Conservation (phyloP, 805 yeast species). For the Saturnispora ahearnii region DNA sequence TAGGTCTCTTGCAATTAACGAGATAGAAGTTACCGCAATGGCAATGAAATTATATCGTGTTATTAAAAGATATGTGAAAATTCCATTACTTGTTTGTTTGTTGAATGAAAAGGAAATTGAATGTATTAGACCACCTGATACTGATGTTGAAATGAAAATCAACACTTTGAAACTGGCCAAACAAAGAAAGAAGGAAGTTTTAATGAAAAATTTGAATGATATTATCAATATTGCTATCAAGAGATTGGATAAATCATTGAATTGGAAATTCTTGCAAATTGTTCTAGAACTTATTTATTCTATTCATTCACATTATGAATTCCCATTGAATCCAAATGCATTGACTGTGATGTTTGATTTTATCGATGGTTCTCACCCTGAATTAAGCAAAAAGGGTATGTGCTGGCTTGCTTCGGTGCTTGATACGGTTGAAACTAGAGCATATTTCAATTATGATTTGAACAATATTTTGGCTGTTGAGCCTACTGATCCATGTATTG, state of each 20-base stretch:
- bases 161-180: constrained; percentile 52
- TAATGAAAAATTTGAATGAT: constrained; percentile 32
- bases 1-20: constrained; percentile 47
- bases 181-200: constrained; percentile 40
- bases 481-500: constrained; percentile 24
- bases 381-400: constrained; percentile 48
- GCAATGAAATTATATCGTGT: constrained; percentile 46
- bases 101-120: constrained; percentile 37
- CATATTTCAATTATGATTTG: constrained; percentile 31
- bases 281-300: constrained; percentile 42
- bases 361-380: constrained; percentile 60
- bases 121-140: constrained; percentile 53
- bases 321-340: constrained; percentile 32
- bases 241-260: constrained; percentile 21
- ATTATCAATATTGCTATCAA: constrained; percentile 33
- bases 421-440: constrained; percentile 21
- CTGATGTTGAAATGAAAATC: constrained; percentile 44
- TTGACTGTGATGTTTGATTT: constrained; percentile 37
- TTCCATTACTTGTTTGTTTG: constrained; percentile 46
- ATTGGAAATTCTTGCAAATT: constrained; percentile 50
- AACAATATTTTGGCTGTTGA: constrained; percentile 28
- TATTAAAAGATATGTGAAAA: constrained; percentile 32
- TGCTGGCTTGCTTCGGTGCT: constrained; percentile 50
- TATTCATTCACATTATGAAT: constrained; percentile 47
- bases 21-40: constrained; percentile 40